phyloP scores from a whole-genome alignment of 495 filamentous ascomycete genomes.

The Venustampulla echinocandica region DNA sequence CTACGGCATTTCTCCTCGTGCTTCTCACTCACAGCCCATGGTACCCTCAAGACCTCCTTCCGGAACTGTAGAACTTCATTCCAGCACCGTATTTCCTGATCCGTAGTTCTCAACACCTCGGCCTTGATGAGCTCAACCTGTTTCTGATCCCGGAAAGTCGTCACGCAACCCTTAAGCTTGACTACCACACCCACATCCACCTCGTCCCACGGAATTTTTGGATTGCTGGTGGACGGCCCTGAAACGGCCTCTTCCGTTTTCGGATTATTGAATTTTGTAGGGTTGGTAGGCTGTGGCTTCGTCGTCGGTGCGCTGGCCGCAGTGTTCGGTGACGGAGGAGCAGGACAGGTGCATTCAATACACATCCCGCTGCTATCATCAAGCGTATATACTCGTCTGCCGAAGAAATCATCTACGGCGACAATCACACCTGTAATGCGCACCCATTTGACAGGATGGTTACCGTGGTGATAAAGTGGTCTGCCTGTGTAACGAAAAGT shows the following conservation, averaged over 20 bases:
- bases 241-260: not conserved
- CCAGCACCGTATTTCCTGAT: constrained; percentile 72
- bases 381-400: constrained; percentile 55
- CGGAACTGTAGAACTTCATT: constrained; percentile 55
- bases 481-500: constrained; percentile 29
- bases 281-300: not conserved
- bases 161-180: constrained; percentile 69
- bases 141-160: constrained; percentile 48
- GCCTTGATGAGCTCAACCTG: constrained; percentile 68
- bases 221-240: constrained; percentile 7
- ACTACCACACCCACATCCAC: constrained; percentile 62
- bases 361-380: constrained; percentile 81
- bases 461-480: constrained; percentile 71
- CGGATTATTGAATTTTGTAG: not conserved
- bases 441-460: constrained; percentile 87
- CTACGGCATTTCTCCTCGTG: constrained; percentile 18
- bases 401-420: constrained; percentile 56
- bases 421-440: constrained; percentile 70
- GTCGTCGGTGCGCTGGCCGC: not conserved
- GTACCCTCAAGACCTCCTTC: constrained; percentile 51
- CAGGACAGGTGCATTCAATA: constrained; percentile 44
- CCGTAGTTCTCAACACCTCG: constrained; percentile 48
- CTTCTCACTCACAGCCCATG: constrained; percentile 30
- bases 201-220: constrained; percentile 15
- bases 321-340: not conserved